These are phyloP conservation scores for Aureobasidium namibiae DNA, from an alignment of 2,329 filamentous ascomycete genomes.

Conservation along the genomic window DNA sequence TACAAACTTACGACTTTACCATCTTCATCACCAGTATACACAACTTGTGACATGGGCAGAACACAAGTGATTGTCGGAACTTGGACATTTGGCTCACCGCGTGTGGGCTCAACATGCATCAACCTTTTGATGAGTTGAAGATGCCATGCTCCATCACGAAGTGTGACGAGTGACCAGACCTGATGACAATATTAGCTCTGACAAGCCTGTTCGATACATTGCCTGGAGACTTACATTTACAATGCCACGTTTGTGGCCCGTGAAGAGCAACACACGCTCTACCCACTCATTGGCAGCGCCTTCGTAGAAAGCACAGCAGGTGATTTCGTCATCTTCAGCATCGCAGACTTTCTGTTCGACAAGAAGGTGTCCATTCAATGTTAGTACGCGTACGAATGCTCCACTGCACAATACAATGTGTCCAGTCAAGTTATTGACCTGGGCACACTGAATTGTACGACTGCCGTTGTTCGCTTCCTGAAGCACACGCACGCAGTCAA, in stretches of 20 bases:
- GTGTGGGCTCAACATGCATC: conserved; percentile 66
- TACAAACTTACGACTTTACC: conserved; percentile 68
- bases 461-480: conserved; percentile 49
- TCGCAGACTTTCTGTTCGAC: conserved; percentile 75
- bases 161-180: conserved; percentile 51
- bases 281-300: conserved; percentile 86
- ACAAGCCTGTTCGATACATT: too few relatives aligned
- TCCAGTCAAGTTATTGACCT: conserved; percentile 83
- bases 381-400: conserved; percentile 67
- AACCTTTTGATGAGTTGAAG: conserved; percentile 73
- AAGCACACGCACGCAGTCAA: conserved; percentile 60
- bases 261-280: conserved; percentile 77
- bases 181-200: conserved; percentile 19
- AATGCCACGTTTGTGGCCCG: conserved; percentile 73
- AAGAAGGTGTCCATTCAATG: conserved; percentile 76
- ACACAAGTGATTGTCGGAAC: conserved; percentile 74
- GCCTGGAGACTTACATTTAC: conserved; percentile 59
- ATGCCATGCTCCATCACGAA: conserved; percentile 57
- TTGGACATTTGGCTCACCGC: conserved; percentile 49
- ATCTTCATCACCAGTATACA: conserved; percentile 92
- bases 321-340: conserved; percentile 57
- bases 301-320: conserved; percentile 87
- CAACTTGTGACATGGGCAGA: conserved; percentile 67
- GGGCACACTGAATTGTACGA: conserved; percentile 59
- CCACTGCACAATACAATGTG: conserved; percentile 81